Evolutionary conservation across 257 asterid species (phyloP), one percentile per base, ranked within the genome.

Genomic region (Linderniella brevidens): DNA sequence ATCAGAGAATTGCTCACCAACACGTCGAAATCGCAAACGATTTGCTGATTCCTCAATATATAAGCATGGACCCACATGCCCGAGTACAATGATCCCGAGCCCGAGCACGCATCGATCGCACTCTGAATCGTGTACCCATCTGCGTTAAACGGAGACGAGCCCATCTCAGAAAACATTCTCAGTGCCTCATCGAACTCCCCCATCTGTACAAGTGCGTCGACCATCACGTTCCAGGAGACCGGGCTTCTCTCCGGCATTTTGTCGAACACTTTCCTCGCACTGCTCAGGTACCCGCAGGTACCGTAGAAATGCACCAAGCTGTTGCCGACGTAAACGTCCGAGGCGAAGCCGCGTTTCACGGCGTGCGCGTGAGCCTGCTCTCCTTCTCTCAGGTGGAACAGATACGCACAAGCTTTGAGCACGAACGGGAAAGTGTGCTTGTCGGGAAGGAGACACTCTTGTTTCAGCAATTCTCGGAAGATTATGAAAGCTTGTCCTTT

Each of bases 101-200:
- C 76, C 43, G 85, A 73, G 57, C 92, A 81, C 61, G 93, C 93
- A 44, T 66, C 67, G n/a, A 81, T 64, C 32, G 65, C 61, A 52
- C 95, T 85, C 57, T 78, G 93, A 59, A 85, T 17, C 0, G 95
- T 80, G 66, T 78, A 85, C 3, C 82, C 93, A 60, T 80, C 95
- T 0, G 92, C 79, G 29, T 71, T 72, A 67, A 67, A 77, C 44
- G 56, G 46, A 15, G 37, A 40, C 43, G 53, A 64, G 92, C 75
- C 75, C 93, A 78, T 78, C 72, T 69, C 75, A 13, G 42, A 47
- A 57, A 75, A 78, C 73, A 60, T 48, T 52, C 53, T 56, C 74
- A 85, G 63, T 0, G 80, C 72, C 43, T 70, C 71, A 11, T 66
- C 74, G 63, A 71, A 85, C 66, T 75, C 85, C 48, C 86, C 82